Evolutionary conservation across 768 basidiomycete species (phyloP).

Genomic region (Sutorius australiensis): DNA sequence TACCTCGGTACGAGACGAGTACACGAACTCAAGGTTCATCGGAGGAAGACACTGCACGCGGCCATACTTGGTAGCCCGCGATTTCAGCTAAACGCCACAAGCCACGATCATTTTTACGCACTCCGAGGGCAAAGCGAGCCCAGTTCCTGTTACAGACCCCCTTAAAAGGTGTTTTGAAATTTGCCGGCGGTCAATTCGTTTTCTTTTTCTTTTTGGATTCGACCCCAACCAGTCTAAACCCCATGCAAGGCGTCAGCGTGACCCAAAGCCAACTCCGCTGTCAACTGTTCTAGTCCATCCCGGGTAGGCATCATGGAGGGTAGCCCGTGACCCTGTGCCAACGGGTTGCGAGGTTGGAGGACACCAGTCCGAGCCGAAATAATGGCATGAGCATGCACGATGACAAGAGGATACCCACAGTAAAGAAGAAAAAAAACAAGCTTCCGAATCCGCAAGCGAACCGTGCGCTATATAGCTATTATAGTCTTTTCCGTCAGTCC

Average conservation of each 20-base stretch:
- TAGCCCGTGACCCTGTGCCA: neutral
- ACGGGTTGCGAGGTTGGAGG: neutral
- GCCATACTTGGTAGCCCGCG: neutral
- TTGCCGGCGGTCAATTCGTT: neutral
- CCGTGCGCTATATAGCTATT: neutral
- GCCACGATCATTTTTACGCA: conserved; percentile 9
- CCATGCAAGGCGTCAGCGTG: neutral
- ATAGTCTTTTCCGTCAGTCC: neutral
- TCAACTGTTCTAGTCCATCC: neutral
- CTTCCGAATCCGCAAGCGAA: neutral
- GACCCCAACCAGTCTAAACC: neutral
- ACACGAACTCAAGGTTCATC: conserved; percentile 8
- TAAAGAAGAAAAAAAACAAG: neutral
- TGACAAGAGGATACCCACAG: neutral
- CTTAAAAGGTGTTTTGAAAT: neutral
- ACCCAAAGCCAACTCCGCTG: neutral
- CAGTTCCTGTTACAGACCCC: conserved; percentile 5
- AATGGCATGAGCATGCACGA: neutral
- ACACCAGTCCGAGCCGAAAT: neutral
- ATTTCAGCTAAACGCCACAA: conserved; percentile 13
- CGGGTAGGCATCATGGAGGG: too few species aligned
- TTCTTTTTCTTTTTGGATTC: neutral
- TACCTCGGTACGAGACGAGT: conserved; percentile 6
- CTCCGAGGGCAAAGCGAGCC: conserved; percentile 1
- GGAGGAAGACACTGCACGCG: conserved; percentile 6